A percentile compares a stretch with the other conserved stretches of the same genome.
These are phyloP conservation scores for Aspergillus sp. DNA, from an alignment of 2,329 filamentous ascomycete genomes.

Conservation along the genomic window DNA sequence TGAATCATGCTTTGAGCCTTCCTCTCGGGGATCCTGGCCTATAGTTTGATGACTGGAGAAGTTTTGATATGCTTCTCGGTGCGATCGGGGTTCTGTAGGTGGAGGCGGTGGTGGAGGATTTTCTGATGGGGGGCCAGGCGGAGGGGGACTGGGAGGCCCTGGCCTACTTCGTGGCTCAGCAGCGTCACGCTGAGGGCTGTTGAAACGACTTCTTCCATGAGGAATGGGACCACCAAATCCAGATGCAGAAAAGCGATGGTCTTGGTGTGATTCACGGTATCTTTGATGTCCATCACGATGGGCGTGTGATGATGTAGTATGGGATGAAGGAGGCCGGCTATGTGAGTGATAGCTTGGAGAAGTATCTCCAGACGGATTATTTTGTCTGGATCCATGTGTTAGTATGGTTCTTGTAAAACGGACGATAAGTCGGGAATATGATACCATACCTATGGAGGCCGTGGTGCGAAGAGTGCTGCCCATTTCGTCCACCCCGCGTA, in stretches of 20 bases:
- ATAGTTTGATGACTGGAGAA: slow-evolving; percentile 64
- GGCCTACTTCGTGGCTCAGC: slow-evolving; percentile 56
- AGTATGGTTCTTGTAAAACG: slow-evolving; percentile 25
- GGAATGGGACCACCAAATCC: slow-evolving; percentile 47
- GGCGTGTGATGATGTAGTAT: slow-evolving; percentile 56
- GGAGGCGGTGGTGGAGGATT: slow-evolving; percentile 29
- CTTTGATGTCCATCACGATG: slow-evolving; percentile 55
- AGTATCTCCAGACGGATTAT: slow-evolving; percentile 53
- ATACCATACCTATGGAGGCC: slow-evolving; percentile 53
- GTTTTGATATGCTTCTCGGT: slow-evolving; percentile 49
- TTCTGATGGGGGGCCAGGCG: slow-evolving; percentile 34
- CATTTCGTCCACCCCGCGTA: slow-evolving; percentile 55
- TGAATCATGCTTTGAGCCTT: slow-evolving; percentile 49
- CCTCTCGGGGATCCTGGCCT: slow-evolving; percentile 62
- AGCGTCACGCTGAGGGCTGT: slow-evolving; percentile 71
- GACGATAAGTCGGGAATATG: not conserved
- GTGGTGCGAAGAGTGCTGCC: slow-evolving; percentile 39
- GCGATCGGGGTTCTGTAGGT: slow-evolving; percentile 35
- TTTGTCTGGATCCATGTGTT: slow-evolving; percentile 50
- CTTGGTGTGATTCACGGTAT: slow-evolving; percentile 62
- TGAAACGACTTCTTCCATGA: slow-evolving; percentile 62
- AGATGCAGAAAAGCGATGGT: slow-evolving; percentile 43
- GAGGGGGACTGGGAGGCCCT: slow-evolving; percentile 41
- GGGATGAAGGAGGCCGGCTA: slow-evolving; percentile 53
- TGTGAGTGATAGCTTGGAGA: slow-evolving; percentile 59